Conservation (phyloP, 1,284 basidiomycete genomes). For the Marasmius tenuissimus region DNA sequence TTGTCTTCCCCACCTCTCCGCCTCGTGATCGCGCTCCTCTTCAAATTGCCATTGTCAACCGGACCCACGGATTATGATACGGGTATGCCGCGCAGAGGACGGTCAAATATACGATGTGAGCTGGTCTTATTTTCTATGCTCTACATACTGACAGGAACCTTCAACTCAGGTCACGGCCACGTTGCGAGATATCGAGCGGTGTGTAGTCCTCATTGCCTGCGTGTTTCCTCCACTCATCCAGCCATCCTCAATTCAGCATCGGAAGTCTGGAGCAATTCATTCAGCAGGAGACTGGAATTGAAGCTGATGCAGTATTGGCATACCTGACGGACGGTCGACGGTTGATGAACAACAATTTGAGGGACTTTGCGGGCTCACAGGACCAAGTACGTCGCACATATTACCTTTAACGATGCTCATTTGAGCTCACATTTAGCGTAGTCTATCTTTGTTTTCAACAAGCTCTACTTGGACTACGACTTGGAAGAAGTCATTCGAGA, state of each 20-base stretch:
- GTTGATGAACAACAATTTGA: conserved; percentile 63
- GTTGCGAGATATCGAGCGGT: conserved; percentile 75
- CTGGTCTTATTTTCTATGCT: conserved; percentile 4
- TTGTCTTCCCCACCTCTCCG: no score
- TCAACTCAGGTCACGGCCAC: conserved; percentile 56
- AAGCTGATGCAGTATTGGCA: conserved; percentile 66
- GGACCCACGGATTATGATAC: conserved; percentile 47
- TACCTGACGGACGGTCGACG: conserved; percentile 76
- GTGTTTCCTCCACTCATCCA: neutral
- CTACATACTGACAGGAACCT: conserved; percentile 1
- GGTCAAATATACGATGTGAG: conserved; percentile 62
- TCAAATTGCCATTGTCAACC: neutral
- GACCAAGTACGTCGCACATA: conserved; percentile 56
- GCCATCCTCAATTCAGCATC: conserved; percentile 35
- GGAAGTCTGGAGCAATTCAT: conserved; percentile 67
- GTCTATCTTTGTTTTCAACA: conserved; percentile 81
- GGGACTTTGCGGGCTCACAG: conserved; percentile 68
- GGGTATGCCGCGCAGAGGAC: conserved; percentile 74
- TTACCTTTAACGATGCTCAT: conserved; percentile 5
- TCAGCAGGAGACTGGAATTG: conserved; percentile 64
- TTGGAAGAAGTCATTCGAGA: conserved; percentile 59
- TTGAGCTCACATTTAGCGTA: conserved; percentile 24
- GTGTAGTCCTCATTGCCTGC: conserved; percentile 13
- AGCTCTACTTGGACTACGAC: conserved; percentile 68
- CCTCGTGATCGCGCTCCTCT: neutral